Evolutionary conservation across 495 filamentous ascomycete species (phyloP), one percentile per base, ranked within the genome.

Genomic region (Penicillium nucicola): DNA sequence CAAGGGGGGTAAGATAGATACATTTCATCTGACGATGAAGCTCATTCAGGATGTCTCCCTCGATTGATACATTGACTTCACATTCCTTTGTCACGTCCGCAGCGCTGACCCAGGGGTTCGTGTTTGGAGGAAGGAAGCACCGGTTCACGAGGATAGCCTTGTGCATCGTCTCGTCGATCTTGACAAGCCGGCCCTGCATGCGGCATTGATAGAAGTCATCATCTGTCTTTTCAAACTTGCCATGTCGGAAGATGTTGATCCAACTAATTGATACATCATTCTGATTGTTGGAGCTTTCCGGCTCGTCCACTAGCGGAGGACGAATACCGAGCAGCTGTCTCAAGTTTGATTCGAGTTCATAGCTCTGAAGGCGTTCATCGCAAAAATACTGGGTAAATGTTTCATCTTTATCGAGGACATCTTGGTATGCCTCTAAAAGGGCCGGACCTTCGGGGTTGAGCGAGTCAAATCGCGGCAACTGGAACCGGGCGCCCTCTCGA

Each of bases 351-450:
- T 48, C 46, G 3, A 41, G 10, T 1, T n/a, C 38, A n/a, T 48
- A 48, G 19, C 46, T 48, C 15, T 48, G 25, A 4, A 48, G 36
- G 1, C 13, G 35, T 5, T 48, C 10, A 9, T 41, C 28, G 7
- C 36, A 40, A n/a, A 40, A 48, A 10, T 34, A 48, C 13, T 48
- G 46, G 2, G 46, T 32, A 19, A 48, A 48, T 12, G 46, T 48
- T n/a, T 48, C 46, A 7, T 48, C 15, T 2, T 23, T 41, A 8
- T 41, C 46, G n/a, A 48, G 37, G 12, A 48, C 46, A 22, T 18
- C 15, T n/a, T 48, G 36, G 18, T 48, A 48, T 0, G 46, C 31
- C 17, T 28, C 13, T 13, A 33, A 20, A 13, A 48, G 20, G 0
- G 13, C 9, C 1, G 31, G 8, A 4, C 36, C 36, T 22, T 33